Conservation (phyloP, 805 yeast genomes). For the Myxozyma kluyveri region DNA sequence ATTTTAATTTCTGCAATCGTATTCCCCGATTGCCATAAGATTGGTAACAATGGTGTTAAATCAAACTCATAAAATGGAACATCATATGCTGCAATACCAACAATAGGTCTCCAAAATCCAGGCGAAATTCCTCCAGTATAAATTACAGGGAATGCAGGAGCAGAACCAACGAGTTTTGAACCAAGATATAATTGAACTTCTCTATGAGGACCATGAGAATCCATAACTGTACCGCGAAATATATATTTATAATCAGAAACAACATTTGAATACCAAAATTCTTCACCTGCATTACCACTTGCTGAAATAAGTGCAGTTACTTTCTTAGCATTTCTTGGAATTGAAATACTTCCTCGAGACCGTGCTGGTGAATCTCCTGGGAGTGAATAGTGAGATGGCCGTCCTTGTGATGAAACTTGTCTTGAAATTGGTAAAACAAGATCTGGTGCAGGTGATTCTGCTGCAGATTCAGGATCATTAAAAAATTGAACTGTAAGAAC, state of each 20-base stretch:
- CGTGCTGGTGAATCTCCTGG: constrained; percentile 45
- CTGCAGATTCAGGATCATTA: constrained; percentile 12
- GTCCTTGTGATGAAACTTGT: constrained; percentile 7
- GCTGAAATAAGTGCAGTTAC: constrained; percentile 57
- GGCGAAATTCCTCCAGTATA: constrained; percentile 84
- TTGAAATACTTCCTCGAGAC: constrained; percentile 50
- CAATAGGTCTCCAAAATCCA: constrained; percentile 76
- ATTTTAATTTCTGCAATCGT: constrained; percentile 52
- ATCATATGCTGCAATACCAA: constrained; percentile 71
- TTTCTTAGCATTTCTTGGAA: constrained; percentile 57
- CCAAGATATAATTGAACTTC: constrained; percentile 57
- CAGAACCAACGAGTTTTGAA: constrained; percentile 51
- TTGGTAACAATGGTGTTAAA: constrained; percentile 65
- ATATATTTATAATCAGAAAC: constrained; percentile 44
- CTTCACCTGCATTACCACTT: constrained; percentile 77
- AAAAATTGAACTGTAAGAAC: constrained; percentile 53
- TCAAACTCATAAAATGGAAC: constrained; percentile 68
- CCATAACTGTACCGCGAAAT: constrained; percentile 38
- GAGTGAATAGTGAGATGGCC: constrained; percentile 33
- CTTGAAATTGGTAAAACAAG: constrained; percentile 19
- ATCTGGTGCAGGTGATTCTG: constrained; percentile 18
- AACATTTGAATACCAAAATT: constrained; percentile 73
- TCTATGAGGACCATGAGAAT: constrained; percentile 69
- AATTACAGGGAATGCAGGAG: constrained; percentile 68
- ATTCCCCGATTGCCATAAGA: constrained; percentile 55